Evolutionary conservation across 176 grass and related monocot species (phyloP), one percentile per base, ranked within the genome.

Genomic region (Dendrocalamus sinicus): DNA sequence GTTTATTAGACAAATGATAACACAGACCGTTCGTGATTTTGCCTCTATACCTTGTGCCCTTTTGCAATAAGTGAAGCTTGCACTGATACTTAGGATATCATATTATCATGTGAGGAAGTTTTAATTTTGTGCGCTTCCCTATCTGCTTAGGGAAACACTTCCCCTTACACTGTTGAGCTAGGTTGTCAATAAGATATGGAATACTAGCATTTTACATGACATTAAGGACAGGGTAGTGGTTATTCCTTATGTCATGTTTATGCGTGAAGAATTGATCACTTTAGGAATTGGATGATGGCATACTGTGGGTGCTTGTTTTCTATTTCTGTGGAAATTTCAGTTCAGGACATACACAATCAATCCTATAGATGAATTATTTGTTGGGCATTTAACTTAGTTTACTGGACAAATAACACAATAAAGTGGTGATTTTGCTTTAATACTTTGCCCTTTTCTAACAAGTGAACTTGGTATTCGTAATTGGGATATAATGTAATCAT

Each of bases 91-190:
- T 16, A 5, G 12, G 12, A 11, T 45, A 19, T 62, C 14, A 59
- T 83, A 83, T 48, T 46, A 44, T 83, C 55, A 62, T 63, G 24
- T 57, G n/a, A 60, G 39, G 16, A 58, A 67, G 11, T 75, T 20
- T 20, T 67, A 24, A 17, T 15, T 47, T 63, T 75, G 26, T 23
- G 35, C 7, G 11, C 28, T 65, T 84, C 45, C 30, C 43, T 83
- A 37, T 41, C 6, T 39, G 30, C 12, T 69, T 11, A 20, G 48
- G 11, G 39, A 45, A 45, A 30, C n/a, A 22, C 12, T 1, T 17
- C 22, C 7, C 20, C 5, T 10, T 40, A 51, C 20, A 53, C 6
- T 80, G 15, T 68, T 68, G 46, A 55, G 48, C 22, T 54, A 50
- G 11, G 11, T 19, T n/a, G 47, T 54, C 53, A 24, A 69, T 58